Base-by-base conservation (phyloP, 192 early-diverging fungal genomes). In the Linnemannia hyalina region DNA sequence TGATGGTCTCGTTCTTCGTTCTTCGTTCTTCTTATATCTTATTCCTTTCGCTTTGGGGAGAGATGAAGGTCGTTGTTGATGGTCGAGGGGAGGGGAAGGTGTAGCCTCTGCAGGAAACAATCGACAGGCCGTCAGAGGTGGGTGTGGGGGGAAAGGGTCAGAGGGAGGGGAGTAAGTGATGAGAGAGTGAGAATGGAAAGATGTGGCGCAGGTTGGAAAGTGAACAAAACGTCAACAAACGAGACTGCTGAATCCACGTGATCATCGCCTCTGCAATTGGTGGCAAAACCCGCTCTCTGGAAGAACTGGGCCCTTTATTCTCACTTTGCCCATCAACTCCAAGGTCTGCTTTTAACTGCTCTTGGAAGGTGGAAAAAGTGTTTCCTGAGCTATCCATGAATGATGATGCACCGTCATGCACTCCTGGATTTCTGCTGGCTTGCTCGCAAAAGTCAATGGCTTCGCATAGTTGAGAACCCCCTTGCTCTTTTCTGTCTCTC, bases 131-230 rank as follows among this genome's bases (percentile, higher is more conserved):
- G 69, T 38, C 35, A 42, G 38, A 40, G 69, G 38, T 40, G 6
- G 23, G 69, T 22, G 32, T 20, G 16, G 42, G n/a, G 42, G 20
- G 44, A 40, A 70, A 70, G 4, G 38, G 35, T 41, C 26, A 26
- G 65, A 68, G 26, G 29, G 65, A 68, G 65, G 5, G 65, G 65
- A 70, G 40, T 42, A 36, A 36, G 60, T 65, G 60, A 65, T 65
- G 40, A 70, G 65, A 35, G 65, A 29, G 71, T 29, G 71, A 42
- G 38, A 73, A 29, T 73, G 71, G 44, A 46, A 73, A 70, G 69
- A n/a, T 41, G 69, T 70, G 69, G 69, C 40, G 60, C 60, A 65
- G 60, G 60, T 40, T 70, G 71, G 22, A 16, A 29, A 26, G 15
- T 20, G 44, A 46, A 49, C 26, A 29, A 73, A 46, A 46, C 42